phyloP scores from a whole-genome alignment of 805 yeast genomes.

The Cyberlindnera amylophila region DNA sequence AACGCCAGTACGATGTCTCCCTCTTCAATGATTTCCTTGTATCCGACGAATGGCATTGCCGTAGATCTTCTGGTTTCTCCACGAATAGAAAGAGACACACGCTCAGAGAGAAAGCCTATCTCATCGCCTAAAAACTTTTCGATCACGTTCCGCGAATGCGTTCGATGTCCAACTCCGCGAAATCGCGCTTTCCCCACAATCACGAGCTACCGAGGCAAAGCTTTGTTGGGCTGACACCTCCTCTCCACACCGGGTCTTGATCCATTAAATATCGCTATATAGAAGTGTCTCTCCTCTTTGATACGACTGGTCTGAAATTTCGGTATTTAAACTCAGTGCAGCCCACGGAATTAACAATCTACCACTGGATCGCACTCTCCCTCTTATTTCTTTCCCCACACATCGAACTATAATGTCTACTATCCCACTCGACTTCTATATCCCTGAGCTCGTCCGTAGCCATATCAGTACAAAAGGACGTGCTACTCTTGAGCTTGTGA shows the following conservation, averaged over 20 bases:
- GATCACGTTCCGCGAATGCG: background rate
- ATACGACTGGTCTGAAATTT: no score
- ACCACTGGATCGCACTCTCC: background rate
- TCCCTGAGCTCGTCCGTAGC: constrained; percentile 35
- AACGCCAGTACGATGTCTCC: constrained; percentile 87
- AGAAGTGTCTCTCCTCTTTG: no score
- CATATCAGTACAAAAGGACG: constrained; percentile 33
- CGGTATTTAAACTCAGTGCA: no score
- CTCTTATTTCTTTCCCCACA: constrained; percentile 1
- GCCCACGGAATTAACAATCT: background rate
- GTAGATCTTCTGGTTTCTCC: background rate
- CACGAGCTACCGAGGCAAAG: no score
- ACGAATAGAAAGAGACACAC: background rate
- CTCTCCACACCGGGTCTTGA: no score
- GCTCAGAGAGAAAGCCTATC: background rate
- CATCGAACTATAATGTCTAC: background rate
- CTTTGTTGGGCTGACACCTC: no score
- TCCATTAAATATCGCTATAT: no score
- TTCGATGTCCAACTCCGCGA: no score
- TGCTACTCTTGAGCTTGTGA: constrained; percentile 33
- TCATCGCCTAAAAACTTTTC: background rate
- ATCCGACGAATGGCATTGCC: constrained; percentile 37
- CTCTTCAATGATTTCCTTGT: constrained; percentile 68
- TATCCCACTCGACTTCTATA: constrained; percentile 24
- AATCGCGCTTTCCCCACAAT: no score